Conservation (phyloP, 139 green algal genomes). For the Trebouxia sp. region DNA sequence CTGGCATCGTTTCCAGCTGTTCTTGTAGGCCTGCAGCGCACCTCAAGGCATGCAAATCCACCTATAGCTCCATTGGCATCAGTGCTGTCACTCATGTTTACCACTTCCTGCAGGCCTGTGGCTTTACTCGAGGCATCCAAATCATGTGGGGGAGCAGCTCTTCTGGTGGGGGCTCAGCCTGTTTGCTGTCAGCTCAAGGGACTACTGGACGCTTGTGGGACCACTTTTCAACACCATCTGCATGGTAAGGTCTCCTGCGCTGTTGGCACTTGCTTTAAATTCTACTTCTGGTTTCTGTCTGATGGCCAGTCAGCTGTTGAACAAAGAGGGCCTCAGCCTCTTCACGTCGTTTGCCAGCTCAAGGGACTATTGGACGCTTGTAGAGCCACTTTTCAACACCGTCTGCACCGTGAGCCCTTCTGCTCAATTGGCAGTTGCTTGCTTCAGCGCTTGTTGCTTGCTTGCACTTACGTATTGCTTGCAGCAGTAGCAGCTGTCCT, state of each 20-base stretch:
- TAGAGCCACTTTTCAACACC: conserved; percentile 60
- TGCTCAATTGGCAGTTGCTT: neutral
- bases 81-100: too few species aligned
- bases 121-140: conserved; percentile 76
- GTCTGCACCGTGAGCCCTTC: conserved; percentile 44
- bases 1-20: neutral
- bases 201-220: conserved; percentile 51
- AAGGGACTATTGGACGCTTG: conserved; percentile 47
- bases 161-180: conserved; percentile 62
- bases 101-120: conserved; percentile 79
- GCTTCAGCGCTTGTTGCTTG: too few species aligned
- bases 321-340: conserved; percentile 48
- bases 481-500: too few species aligned
- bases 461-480: too few species aligned
- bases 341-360: conserved; percentile 28
- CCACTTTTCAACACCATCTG: conserved; percentile 59
- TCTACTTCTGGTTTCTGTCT: neutral
- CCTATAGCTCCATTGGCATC: too few species aligned
- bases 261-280: neutral
- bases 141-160: conserved; percentile 85
- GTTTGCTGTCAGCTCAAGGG: conserved; percentile 32
- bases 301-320: neutral
- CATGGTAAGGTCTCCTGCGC: conserved; percentile 36
- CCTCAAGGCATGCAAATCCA: conserved; percentile 83
- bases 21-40: conserved; percentile 73